These are phyloP conservation scores for Salix dunnii DNA, from an alignment of 345 rosid species.

Conservation along the genomic window DNA sequence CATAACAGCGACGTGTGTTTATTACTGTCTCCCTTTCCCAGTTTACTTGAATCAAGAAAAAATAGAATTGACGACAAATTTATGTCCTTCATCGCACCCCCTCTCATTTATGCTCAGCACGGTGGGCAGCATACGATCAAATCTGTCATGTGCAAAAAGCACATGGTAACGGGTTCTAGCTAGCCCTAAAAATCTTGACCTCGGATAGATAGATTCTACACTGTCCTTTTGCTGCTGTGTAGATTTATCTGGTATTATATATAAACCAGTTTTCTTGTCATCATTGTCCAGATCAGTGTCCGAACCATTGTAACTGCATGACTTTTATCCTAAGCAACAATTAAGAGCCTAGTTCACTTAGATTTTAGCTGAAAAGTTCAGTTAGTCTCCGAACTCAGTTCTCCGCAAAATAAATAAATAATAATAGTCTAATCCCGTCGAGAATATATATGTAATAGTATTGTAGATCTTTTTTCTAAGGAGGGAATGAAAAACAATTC, in stretches of 20 bases:
- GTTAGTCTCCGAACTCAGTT: no score
- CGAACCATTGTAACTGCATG: not conserved
- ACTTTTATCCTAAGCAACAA: not conserved
- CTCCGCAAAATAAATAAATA: no score
- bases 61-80: not conserved
- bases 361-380: not conserved
- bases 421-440: no score
- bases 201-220: not conserved
- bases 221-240: not conserved
- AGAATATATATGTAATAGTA: no score
- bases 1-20: no score
- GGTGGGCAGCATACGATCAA: not conserved
- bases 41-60: no score
- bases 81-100: not conserved
- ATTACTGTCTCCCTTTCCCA: not conserved
- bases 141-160: not conserved
- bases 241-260: not conserved
- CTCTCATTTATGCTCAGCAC: not conserved
- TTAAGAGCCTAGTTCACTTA: not conserved
- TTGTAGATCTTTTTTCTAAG: no score
- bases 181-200: not conserved
- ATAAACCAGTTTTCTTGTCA: not conserved
- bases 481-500: no score
- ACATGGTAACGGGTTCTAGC: not conserved
- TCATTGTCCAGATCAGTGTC: not conserved